Conservation (phyloP, 2,329 filamentous ascomycete species). For the Fusarium scirpi region DNA sequence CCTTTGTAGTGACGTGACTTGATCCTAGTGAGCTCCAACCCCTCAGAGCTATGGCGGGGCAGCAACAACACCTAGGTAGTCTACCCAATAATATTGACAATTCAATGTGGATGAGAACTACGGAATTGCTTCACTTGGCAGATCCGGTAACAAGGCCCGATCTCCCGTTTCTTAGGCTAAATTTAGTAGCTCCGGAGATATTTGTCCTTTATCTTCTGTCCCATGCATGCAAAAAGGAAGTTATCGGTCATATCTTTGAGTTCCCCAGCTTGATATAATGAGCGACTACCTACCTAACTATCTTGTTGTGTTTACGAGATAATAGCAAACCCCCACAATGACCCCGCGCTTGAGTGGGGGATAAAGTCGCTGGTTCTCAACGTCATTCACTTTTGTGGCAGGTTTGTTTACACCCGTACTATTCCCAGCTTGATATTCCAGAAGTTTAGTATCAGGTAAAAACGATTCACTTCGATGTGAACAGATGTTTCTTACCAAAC, state of each 20-base stretch:
- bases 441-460: background rate
- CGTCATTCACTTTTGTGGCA: background rate
- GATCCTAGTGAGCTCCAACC: slow-evolving; percentile 20
- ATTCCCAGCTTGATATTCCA: slow-evolving; percentile 1
- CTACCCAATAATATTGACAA: slow-evolving; percentile 14
- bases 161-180: slow-evolving; percentile 4
- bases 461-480: background rate
- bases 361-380: background rate
- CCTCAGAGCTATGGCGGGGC: slow-evolving; percentile 35
- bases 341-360: slow-evolving; percentile 2
- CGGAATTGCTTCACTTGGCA: slow-evolving; percentile 30
- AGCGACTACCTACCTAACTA: background rate
- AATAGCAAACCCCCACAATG: background rate
- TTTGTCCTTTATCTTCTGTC: background rate
- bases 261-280: background rate
- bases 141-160: slow-evolving; percentile 11
- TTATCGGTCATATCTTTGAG: background rate
- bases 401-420: background rate
- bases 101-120: slow-evolving; percentile 3
- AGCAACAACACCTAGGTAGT: background rate
- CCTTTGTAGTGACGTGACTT: slow-evolving; percentile 28
- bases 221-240: background rate
- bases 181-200: background rate
- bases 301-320: background rate
- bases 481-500: background rate